Conservation (phyloP, 768 basidiomycete genomes). For the Boletus rubescentipes region DNA sequence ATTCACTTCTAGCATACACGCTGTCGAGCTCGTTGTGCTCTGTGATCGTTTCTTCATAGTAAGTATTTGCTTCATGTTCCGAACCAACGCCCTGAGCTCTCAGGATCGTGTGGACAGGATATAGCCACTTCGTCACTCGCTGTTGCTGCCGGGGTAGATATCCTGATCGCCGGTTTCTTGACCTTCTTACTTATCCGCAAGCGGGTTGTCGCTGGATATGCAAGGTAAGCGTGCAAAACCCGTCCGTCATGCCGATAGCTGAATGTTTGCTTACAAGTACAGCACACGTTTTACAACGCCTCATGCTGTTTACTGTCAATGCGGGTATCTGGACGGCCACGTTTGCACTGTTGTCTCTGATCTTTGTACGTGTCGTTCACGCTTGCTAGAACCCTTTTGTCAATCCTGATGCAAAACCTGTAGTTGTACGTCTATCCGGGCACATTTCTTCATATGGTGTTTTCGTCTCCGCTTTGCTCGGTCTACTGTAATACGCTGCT, state of each 20-base stretch:
- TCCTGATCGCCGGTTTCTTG: constrained; percentile 7
- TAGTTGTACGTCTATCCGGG: neutral
- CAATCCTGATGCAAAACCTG: neutral
- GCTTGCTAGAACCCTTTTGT: neutral
- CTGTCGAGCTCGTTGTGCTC: neutral
- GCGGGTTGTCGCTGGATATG: neutral
- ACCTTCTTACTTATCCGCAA: constrained; percentile 1
- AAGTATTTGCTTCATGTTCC: neutral
- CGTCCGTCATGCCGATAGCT: neutral
- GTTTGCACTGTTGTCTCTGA: constrained; percentile 40
- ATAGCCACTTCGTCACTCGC: neutral
- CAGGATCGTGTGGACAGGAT: neutral
- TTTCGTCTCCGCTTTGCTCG: neutral
- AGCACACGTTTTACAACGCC: constrained; percentile 5
- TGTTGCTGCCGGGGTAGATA: constrained; percentile 3
- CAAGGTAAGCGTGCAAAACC: neutral
- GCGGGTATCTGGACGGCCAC: constrained; percentile 51
- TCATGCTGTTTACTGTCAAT: constrained; percentile 6
- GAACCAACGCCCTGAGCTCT: neutral
- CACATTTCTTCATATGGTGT: neutral
- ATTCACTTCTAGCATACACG: neutral
- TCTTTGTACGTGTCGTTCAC: constrained; percentile 34
- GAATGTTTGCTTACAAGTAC: neutral
- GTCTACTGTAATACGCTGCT: constrained; percentile 5
- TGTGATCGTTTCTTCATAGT: neutral